Base-by-base conservation (phyloP, 2,329 filamentous ascomycete genomes). In the Fusarium proliferatum region DNA sequence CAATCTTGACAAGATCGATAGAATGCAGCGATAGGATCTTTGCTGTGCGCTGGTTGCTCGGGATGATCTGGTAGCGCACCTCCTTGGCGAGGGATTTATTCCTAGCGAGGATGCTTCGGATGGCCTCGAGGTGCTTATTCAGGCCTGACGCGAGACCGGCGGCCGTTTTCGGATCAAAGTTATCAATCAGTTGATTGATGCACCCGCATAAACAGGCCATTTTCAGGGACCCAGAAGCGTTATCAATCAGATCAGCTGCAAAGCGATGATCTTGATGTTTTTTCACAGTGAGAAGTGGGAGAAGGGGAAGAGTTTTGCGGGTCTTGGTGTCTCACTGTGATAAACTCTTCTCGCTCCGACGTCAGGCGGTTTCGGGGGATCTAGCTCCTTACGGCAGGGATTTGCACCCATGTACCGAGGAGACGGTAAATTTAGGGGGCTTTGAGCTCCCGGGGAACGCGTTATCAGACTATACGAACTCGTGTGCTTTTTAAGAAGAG, bases 1-100 rank as follows among this genome's bases (percentile, higher is more conserved):
- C 63, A 9, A 75, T 58, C 6, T 43, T 64, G 2, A 55, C 34
- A 3, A 68, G 59, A 26, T 79, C 74, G 9, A 76, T 57, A 0
- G 74, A 61, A 3, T 69, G 72, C 1, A 79, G 63, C 4, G 74
- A 73, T 7, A 80, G n/a, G 0, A 78, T 79, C 66, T 81, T 82
- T 39, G 64, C 74, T 2, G 79, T 81, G 5, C 80, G 77, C 52
- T 80, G 77, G 34, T 79, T 81, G 53, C 72, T 80, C 1, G 79
- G 75, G 16, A 75, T 74, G 46, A 82, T 71, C 51, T 76, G 77
- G 58, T 79, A 82, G 9, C 77, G 77, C 17, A 80, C 75, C 46
- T 80, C 75, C 46, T 78, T 79, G 11, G 77, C 64, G 48, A 78
- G 71, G 26, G 73, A 52, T 60, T 79, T 80, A 33, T 79, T 81